Evolutionary conservation across 116 monocot species (phyloP), one percentile per base, ranked within the genome.

Genomic region (Thalassia testudinum): DNA sequence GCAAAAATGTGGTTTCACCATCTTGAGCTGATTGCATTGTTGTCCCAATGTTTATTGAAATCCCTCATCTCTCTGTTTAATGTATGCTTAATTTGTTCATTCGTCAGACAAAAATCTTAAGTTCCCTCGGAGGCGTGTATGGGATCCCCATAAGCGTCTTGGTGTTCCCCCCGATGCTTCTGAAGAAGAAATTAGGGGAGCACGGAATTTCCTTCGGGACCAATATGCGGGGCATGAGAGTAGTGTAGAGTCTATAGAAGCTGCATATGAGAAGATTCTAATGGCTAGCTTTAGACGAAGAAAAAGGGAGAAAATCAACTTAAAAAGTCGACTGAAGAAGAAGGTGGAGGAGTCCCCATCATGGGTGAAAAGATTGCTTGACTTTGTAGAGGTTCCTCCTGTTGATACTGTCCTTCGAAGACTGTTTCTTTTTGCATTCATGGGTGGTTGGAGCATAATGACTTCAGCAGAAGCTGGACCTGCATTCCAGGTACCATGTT

Each of bases 271-370:
- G 66, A 93, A 84, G 65, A 64, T 93, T 63, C 28, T 87, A 24
- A 81, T 93, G 87, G 66, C 75, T 24, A 87, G 87, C 59, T 93
- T 84, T 62, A 72, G 52, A 59, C 58, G 72, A 29, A 58, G 93
- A 7, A 88, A 85, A 66, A 97, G 85, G 52, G 28, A 80, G 53
- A 97, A 97, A 68, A 97, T 97, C 24, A 97, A 97, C 62, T 54
- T 88, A 62, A 97, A 82, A 67, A 97, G 58, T 64, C 72, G 71
- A 57, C 65, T 97, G 64, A 88, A 65, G 63, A 81, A 84, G 63
- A 74, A 77, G 73, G 79, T 97, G n/a, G 85, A 97, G 60, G 95
- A 95, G 49, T 89, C 95, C 3, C 95, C 88, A 49, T 74, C 89
- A 52, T 95, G 95, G 95, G 63, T 89, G 11, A 78, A 85, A 61